Percentiles rank a stretch among this genome's conserved stretches.
phyloP scores from a whole-genome alignment of 176 grass and related monocot genomes.

The Carex scoparia region DNA sequence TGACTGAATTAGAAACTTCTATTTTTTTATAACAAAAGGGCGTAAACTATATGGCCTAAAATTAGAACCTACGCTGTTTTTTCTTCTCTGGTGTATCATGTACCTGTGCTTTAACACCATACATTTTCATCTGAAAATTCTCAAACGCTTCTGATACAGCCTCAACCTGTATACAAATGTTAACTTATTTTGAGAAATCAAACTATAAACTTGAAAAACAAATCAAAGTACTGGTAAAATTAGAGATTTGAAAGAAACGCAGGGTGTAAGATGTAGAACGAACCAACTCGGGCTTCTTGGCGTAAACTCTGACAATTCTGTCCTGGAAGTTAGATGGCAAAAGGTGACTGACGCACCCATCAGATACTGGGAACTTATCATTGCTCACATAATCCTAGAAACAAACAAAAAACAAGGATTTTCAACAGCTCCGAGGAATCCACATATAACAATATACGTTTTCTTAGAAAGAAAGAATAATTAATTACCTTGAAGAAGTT shows the following conservation, averaged over 20 bases:
- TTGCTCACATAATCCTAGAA: constrained; percentile 55
- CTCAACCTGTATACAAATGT: constrained; percentile 42
- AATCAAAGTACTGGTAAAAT: not conserved
- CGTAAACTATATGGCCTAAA: not conserved
- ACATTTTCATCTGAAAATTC: constrained; percentile 72
- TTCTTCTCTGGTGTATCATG: constrained; percentile 86
- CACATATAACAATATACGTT: not conserved
- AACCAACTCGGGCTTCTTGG: constrained; percentile 78
- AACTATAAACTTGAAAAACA: not conserved
- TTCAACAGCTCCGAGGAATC: not conserved
- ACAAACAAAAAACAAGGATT: constrained; percentile 19
- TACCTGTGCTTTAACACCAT: constrained; percentile 80
- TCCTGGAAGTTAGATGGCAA: constrained; percentile 62
- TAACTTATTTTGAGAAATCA: not conserved
- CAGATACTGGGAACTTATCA: constrained; percentile 73
- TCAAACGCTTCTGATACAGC: constrained; percentile 81
- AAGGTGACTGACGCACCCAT: constrained; percentile 80
- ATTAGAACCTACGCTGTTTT: constrained; percentile 30
- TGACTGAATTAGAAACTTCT: not conserved
- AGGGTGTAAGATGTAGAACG: constrained; percentile 10
- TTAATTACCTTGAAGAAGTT: constrained; percentile 89
- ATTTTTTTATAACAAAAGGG: not conserved
- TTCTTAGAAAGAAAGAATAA: not conserved
- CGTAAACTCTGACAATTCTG: constrained; percentile 79
- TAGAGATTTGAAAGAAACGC: not conserved